Percentiles rank a stretch among this genome's conserved stretches.
phyloP scores from a whole-genome alignment of 306 rosid genomes.

The Astragalus glycyphyllos region DNA sequence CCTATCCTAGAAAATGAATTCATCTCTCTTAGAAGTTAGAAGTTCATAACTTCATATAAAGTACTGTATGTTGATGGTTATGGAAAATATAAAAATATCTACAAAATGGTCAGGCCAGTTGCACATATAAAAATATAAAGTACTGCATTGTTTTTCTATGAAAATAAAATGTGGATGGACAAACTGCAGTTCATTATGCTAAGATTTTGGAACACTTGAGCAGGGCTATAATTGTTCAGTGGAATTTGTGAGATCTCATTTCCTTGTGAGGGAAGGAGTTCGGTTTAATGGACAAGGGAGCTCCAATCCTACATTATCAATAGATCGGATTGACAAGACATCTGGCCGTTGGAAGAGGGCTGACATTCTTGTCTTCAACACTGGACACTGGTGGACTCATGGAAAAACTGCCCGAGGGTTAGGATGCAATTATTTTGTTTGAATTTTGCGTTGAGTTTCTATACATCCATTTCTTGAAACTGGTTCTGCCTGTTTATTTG shows the following conservation, averaged over 20 bases:
- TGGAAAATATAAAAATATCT: conserved; percentile 22
- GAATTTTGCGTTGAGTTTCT: conserved; percentile 35
- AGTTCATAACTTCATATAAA: conserved; percentile 3
- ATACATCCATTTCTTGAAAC: conserved; percentile 20
- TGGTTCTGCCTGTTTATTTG: conserved; percentile 19
- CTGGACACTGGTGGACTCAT: conserved; percentile 99
- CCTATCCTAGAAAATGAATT: conserved; percentile 18
- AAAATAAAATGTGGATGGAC: conserved; percentile 26
- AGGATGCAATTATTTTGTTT: conserved; percentile 47
- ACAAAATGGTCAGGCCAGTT: conserved; percentile 26
- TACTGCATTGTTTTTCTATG: conserved; percentile 36
- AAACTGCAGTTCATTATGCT: conserved; percentile 36
- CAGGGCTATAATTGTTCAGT: conserved; percentile 87
- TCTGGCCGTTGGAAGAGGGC: conserved; percentile 85
- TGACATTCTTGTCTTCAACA: conserved; percentile 92
- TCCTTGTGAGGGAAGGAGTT: conserved; percentile 89
- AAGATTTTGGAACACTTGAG: conserved; percentile 54
- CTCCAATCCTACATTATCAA: conserved; percentile 88
- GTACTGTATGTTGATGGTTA: conserved; percentile 14
- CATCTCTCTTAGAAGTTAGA: conserved; percentile 20
- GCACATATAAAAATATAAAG: too few species aligned
- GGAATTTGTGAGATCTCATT: conserved; percentile 94
- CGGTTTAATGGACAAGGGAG: conserved; percentile 69
- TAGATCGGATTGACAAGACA: conserved; percentile 89
- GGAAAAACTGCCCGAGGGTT: conserved; percentile 99